Conservation (phyloP, 306 rosid species). For the Cucumis melo region DNA sequence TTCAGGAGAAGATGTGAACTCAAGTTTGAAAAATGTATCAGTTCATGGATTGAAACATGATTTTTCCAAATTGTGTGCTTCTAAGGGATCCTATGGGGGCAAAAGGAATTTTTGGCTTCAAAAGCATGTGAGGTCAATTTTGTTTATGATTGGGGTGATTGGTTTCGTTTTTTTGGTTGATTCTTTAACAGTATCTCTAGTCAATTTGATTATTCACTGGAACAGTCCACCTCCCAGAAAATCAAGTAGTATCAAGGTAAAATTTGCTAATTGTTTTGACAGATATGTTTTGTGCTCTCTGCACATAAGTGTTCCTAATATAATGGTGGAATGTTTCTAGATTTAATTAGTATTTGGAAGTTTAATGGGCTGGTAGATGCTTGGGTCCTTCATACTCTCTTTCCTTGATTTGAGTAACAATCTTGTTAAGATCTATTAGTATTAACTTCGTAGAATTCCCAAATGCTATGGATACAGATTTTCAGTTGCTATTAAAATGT, state of each 20-base stretch:
- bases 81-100: conserved; percentile 37
- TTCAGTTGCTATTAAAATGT: background rate
- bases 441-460: background rate
- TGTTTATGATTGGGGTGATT: conserved; percentile 45
- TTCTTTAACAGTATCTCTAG: conserved; percentile 50
- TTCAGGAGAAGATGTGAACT: conserved; percentile 31
- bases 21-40: conserved; percentile 37
- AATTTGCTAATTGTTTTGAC: background rate
- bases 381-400: background rate
- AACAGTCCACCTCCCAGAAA: conserved; percentile 17
- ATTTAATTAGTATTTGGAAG: background rate
- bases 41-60: conserved; percentile 38
- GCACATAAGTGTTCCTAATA: background rate
- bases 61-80: conserved; percentile 39
- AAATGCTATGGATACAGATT: background rate
- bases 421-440: background rate
- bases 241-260: conserved; percentile 34
- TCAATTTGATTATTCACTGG: conserved; percentile 34
- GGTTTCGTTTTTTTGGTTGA: conserved; percentile 58
- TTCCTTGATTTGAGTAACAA: background rate
- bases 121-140: conserved; percentile 46
- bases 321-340: background rate
- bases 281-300: background rate
- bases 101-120: conserved; percentile 45
- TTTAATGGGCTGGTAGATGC: background rate